Evolutionary conservation across 768 basidiomycete species (phyloP), one percentile per base, ranked within the genome.

Genomic region (Omphalotus guepiniiformis): DNA sequence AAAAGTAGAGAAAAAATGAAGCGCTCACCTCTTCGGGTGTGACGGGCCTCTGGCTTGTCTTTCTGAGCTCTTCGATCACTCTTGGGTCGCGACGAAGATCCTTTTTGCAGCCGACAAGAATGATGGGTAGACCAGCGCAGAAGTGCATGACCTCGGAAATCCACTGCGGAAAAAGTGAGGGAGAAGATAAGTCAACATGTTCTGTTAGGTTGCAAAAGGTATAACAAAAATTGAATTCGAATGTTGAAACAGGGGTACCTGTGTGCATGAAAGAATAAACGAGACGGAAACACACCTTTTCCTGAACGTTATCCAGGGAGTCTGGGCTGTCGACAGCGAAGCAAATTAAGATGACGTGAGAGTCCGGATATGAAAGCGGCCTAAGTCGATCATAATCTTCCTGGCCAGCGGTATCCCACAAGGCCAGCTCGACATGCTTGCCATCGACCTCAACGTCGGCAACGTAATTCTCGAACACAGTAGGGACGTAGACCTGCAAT

Each of bases 331-430:
- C 96, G 57, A 98, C 84, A 35, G 96, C 93, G 68, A 96, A 99
- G 68, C 95, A 97, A 71, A 99, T 96, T 57, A 98, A 82, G 73
- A 99, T 98, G 68, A 99, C 94, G 66, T 99, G 94, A n/a, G 93
- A 94, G 73, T 98, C 95, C 48, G 95, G 95, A 72, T 99, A 99
- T 59, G 88, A 91, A 63, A 99, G 82, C 51, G 96, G 96, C 53
- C 96, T 82, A 57, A 99, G 90, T 59, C 95, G 90, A 70, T 98
- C 96, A 68, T 98, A 98, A 68, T 98, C 96, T 71, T 97, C 95
- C 68, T 98, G 95, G 45, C 96, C 96, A 27, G 96, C 95, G 43
- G 96, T 98, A 94, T 98, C 96, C 96, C 96, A 98, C 59, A 99
- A 73, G 23, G 96, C 95, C 60, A 99, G 78, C 71, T 99, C 96